Evolutionary conservation across 108 stramenopile species (phyloP).

Genomic region (Fistulifera solaris): DNA sequence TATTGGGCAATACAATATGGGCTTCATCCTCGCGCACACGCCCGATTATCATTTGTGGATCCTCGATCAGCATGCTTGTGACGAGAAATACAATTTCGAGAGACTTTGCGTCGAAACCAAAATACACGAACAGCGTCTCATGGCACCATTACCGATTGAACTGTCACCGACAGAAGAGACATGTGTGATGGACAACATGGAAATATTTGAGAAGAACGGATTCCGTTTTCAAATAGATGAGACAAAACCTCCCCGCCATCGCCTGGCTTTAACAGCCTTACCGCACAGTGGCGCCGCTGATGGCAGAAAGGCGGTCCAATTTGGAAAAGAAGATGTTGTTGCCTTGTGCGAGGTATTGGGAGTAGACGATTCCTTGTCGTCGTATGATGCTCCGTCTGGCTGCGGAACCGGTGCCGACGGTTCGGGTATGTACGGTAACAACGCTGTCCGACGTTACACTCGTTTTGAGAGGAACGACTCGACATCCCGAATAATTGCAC

Average conservation of each 20-base stretch:
- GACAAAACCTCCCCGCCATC: slow-evolving; percentile 64
- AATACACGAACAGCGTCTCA: slow-evolving; percentile 75
- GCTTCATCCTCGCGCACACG: slow-evolving; percentile 84
- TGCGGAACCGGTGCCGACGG: slow-evolving; percentile 75
- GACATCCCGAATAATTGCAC: slow-evolving; percentile 38
- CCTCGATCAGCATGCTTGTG: slow-evolving; percentile 92
- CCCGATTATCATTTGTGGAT: slow-evolving; percentile 85
- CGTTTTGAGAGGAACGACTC: neutral
- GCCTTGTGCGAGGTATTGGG: slow-evolving; percentile 85
- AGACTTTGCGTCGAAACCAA: slow-evolving; percentile 49
- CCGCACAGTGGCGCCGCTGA: slow-evolving; percentile 86
- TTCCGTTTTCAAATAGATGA: slow-evolving; percentile 77
- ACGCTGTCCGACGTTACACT: slow-evolving; percentile 69
- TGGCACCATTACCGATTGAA: slow-evolving; percentile 79
- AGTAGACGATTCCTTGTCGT: slow-evolving; percentile 16
- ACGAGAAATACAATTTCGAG: slow-evolving; percentile 80
- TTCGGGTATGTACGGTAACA: slow-evolving; percentile 56
- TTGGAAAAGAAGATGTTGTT: slow-evolving; percentile 87
- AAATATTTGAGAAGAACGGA: slow-evolving; percentile 86
- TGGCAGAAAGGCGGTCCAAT: slow-evolving; percentile 85
- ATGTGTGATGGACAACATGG: slow-evolving; percentile 82
- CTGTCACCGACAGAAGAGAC: slow-evolving; percentile 81
- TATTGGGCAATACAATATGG: slow-evolving; percentile 93
- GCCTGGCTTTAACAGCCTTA: slow-evolving; percentile 76
- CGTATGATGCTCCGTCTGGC: slow-evolving; percentile 39